Conservation (phyloP, 2,329 filamentous ascomycete species). For the Beauveria sp. region DNA sequence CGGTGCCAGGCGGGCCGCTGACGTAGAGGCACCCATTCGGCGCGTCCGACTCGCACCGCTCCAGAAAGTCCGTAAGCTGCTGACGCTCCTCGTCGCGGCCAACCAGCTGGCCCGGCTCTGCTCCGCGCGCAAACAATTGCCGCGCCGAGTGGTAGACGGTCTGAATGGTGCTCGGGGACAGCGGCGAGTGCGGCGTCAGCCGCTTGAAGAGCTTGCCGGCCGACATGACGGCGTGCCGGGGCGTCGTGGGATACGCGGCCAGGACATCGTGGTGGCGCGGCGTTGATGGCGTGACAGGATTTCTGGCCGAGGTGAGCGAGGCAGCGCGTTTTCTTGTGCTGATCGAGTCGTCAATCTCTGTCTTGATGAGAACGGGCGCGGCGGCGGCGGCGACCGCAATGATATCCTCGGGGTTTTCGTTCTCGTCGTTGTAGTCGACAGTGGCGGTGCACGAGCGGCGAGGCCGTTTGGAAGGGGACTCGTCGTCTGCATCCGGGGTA, state of each 20-base stretch:
- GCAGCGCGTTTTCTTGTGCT: slow-evolving; percentile 19
- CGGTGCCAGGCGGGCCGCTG: slow-evolving; percentile 90
- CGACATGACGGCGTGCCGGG: slow-evolving; percentile 75
- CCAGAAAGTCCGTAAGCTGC: slow-evolving; percentile 63
- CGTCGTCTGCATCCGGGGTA: slow-evolving; percentile 12
- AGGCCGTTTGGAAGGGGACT: slow-evolving; percentile 37
- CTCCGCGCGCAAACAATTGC: slow-evolving; percentile 76
- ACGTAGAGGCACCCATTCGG: slow-evolving; percentile 84
- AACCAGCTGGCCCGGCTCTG: slow-evolving; percentile 65
- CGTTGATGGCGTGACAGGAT: slow-evolving; percentile 61
- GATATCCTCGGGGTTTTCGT: slow-evolving; percentile 41
- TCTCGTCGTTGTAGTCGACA: slow-evolving; percentile 55
- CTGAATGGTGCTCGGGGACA: slow-evolving; percentile 58
- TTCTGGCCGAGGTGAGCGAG: slow-evolving; percentile 32
- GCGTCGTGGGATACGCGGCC: slow-evolving; percentile 64
- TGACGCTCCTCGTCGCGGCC: slow-evolving; percentile 64
- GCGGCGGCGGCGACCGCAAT: slow-evolving; percentile 32
- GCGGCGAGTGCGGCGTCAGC: slow-evolving; percentile 67
- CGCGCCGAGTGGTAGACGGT: slow-evolving; percentile 84
- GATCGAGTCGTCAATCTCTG: slow-evolving; percentile 30
- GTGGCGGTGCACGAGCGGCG: slow-evolving; percentile 34
- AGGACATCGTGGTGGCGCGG: slow-evolving; percentile 75
- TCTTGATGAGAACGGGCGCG: slow-evolving; percentile 30
- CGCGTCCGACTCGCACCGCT: slow-evolving; percentile 49
- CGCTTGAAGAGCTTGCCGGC: slow-evolving; percentile 69